Base-by-base conservation (phyloP, 2,329 filamentous ascomycete species). In the Aureobasidium pullulans region DNA sequence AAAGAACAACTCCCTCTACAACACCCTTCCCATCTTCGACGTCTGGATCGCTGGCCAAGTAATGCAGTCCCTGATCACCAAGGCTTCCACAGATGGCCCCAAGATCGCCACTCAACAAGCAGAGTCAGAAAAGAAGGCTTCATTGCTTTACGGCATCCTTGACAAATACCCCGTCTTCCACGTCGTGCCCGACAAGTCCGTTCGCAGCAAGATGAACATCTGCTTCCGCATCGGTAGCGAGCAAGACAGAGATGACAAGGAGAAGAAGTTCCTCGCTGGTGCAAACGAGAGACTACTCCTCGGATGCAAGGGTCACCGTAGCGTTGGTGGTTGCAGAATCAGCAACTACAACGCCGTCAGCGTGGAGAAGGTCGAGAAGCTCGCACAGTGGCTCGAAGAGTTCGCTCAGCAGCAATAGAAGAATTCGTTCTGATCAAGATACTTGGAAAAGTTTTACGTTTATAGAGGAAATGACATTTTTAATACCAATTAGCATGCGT, bases 1-100 rank as follows among this genome's bases (percentile, higher is more conserved):
- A 42, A 95, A 95, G 79, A 95, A 95, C 77, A 94, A 96, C 77
- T 94, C 88, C 66, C 81, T 97, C 31, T 97, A 97, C 78, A 97
- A 97, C 75, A 97, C 93, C 0, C 78, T 97, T 10, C 92, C 90
- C 68, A 96, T 97, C 68, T 96, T 97, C 68, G 92, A 93, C 71
- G 88, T 96, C 39, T 97, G 87, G 77, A 84, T 96, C 57, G 89
- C 90, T 15, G 91, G 91, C n/a, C 85, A 89, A 71, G 92, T 97
- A 54, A 86, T 97, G 69, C 84, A 88, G 69, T 85, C 83, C 64
- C 81, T 96, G 0, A 79, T 96, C 13, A 69, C 76, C 16, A 81
- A 78, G 0, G 57, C 64, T 7, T 59, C 62, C 3, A 56, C 46
- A 29, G 80, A 84, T 2, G 74, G 85, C 65, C 75, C 79, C 62